Base-by-base conservation (phyloP, 176 grass and related monocot species). In the Rhynchospora tenuis region DNA sequence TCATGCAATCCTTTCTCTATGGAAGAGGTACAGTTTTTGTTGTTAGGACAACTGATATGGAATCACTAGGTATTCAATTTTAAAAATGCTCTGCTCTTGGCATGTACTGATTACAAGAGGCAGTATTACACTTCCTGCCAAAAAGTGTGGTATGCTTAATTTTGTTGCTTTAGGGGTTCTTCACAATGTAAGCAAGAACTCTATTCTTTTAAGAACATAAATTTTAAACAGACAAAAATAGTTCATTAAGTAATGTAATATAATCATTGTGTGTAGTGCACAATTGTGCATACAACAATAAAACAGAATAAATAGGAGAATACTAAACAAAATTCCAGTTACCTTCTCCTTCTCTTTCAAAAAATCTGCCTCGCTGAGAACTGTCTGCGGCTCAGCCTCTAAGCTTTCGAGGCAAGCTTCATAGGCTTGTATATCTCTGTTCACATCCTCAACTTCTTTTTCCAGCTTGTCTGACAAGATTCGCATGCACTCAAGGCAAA, bases 391-490 rank as follows among this genome's bases (percentile, higher is more conserved):
- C 83, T 99, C 93, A 60, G 86, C 75, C 59, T 93, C 89, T 84
- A 90, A 88, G 38, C 81, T 74, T 80, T 93, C 89, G 67, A 96
- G 88, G 81, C 88, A 96, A 12, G 90, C 60, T 84, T 99, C 97
- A 79, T 99, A 99, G 62, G 91, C 88, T 91, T 96, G 93, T 82
- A 93, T 96, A 43, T 99, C 93, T 72, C 83, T 77, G 81, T 92
- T 93, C 58, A 92, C 86, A 90, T 96, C 91, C 59, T 99, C 93
- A 52, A 99, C 90, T 80, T 95, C 93, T 85, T 92, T 96, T 59
- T 93, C 93, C 88, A 95, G 89, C 88, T 99, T 99, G 86, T 96
- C 93, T 72, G 91, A 99, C 66, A 99, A 86, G 69, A 99, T 71
- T 72, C 91, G 77, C 93, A 96, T 99, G 79, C 97, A 99, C 26